Conservation (phyloP, 208 protist genomes). For the Trypanosoma mega region DNA sequence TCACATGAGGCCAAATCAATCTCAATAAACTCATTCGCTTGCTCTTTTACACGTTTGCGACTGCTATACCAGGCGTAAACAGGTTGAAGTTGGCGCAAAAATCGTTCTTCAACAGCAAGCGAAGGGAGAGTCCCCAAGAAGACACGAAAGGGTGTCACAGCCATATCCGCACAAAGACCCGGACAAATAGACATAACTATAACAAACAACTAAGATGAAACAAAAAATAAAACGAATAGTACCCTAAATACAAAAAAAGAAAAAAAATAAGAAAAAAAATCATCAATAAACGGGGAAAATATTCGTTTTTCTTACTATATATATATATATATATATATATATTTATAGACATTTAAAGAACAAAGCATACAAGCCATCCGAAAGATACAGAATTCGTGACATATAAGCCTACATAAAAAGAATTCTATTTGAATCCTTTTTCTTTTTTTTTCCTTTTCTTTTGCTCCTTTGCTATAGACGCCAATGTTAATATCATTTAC, state of each 20-base stretch:
- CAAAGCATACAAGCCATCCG: background rate
- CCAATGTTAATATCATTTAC: too few species aligned
- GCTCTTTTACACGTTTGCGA: constrained; percentile 85
- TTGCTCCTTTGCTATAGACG: too few species aligned
- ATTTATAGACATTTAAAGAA: background rate
- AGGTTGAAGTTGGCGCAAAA: constrained; percentile 75
- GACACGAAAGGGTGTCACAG: constrained; percentile 63
- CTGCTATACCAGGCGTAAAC: constrained; percentile 84
- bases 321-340: background rate
- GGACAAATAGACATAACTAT: constrained; percentile 61
- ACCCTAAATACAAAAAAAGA: constrained; percentile 4
- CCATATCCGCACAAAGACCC: constrained; percentile 79
- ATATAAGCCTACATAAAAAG: too few species aligned
- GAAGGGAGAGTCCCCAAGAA: constrained; percentile 79
- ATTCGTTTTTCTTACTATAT: too few species aligned
- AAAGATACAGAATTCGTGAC: too few species aligned
- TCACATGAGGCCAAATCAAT: constrained; percentile 85
- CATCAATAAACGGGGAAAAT: background rate
- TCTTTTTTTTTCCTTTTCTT: constrained; percentile 4
- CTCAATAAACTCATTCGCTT: constrained; percentile 88
- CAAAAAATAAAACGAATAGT: background rate
- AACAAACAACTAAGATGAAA: background rate
- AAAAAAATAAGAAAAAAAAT: constrained; percentile 25
- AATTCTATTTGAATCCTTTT: too few species aligned
- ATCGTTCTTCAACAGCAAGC: constrained; percentile 70